Evolutionary conservation across 345 rosid genomes (phyloP).

Genomic region (Citrus mangshanensis): DNA sequence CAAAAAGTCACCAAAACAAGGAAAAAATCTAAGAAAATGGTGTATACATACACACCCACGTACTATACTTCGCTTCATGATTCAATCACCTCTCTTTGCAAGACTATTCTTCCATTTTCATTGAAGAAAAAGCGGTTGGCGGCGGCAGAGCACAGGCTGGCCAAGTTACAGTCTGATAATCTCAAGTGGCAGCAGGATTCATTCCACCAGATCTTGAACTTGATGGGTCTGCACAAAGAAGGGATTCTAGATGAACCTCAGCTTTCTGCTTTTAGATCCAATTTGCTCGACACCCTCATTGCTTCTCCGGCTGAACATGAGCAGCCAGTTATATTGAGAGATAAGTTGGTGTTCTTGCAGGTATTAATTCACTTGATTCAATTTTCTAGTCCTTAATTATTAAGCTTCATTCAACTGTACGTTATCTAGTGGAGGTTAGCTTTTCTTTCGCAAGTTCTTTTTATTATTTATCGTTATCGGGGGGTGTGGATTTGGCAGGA

Average conservation of each 20-base stretch:
- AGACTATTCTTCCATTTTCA: conserved; percentile 66
- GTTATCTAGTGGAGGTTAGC: not conserved
- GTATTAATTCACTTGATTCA: conserved; percentile 11
- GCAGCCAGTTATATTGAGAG: conserved; percentile 50
- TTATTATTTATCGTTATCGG: no score
- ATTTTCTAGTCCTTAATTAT: no score
- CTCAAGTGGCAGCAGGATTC: conserved; percentile 86
- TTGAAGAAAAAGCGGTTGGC: conserved; percentile 54
- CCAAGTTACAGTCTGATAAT: conserved; percentile 68
- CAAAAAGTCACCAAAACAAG: not conserved
- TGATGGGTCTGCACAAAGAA: conserved; percentile 69
- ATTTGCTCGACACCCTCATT: conserved; percentile 57
- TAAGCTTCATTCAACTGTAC: not conserved
- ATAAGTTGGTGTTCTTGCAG: conserved; percentile 74
- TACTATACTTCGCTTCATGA: conserved; percentile 77
- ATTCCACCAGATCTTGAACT: conserved; percentile 64
- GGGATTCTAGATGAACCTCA: conserved; percentile 56
- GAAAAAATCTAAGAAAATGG: conserved; percentile 37
- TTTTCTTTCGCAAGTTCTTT: not conserved
- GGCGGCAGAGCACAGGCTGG: conserved; percentile 47
- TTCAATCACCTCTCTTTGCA: conserved; percentile 77
- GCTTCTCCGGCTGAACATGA: conserved; percentile 53
- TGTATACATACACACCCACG: conserved; percentile 59
- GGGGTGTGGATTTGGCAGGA: conserved; percentile 30
- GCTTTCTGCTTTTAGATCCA: conserved; percentile 53